Conservation (phyloP, 495 filamentous ascomycete genomes). For the Bryoglossum gracile region DNA sequence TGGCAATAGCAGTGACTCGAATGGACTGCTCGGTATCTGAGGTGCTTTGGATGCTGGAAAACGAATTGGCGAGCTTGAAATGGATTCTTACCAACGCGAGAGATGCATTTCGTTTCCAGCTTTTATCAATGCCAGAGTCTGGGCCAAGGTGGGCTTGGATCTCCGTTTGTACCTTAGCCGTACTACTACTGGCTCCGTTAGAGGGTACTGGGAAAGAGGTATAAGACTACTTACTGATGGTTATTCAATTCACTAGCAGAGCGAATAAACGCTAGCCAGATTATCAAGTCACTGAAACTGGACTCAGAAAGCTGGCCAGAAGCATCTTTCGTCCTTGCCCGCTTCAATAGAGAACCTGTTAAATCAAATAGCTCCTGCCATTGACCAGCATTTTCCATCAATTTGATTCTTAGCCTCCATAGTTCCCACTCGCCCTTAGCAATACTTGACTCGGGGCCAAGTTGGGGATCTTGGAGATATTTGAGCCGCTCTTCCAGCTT, state of each 20-base stretch:
- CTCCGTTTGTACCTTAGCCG: slow-evolving; percentile 8
- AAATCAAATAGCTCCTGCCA: slow-evolving; percentile 23
- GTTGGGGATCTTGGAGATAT: slow-evolving; percentile 20
- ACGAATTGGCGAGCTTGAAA: slow-evolving; percentile 2
- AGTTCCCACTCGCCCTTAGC: slow-evolving; percentile 26
- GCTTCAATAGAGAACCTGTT: slow-evolving; percentile 8
- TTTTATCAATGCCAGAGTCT: slow-evolving; percentile 22
- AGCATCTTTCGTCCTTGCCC: slow-evolving; percentile 21
- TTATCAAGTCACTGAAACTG: slow-evolving; percentile 21
- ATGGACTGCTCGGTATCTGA: background rate
- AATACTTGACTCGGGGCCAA: slow-evolving; percentile 22
- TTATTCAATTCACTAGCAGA: slow-evolving; percentile 10
- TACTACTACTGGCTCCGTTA: too few relatives aligned
- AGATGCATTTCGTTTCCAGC: slow-evolving; percentile 25
- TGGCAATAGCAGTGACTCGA: slow-evolving; percentile 6
- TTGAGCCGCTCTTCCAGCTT: slow-evolving; percentile 15
- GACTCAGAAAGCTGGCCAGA: slow-evolving; percentile 16
- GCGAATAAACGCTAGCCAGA: slow-evolving; percentile 22
- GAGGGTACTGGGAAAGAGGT: too few relatives aligned
- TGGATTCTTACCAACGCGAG: slow-evolving; percentile 19
- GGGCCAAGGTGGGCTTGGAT: slow-evolving; percentile 23
- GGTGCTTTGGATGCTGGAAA: background rate
- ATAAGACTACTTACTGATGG: slow-evolving; percentile 13
- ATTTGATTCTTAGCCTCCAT: slow-evolving; percentile 16
- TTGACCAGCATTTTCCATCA: slow-evolving; percentile 12